Evolutionary conservation across 805 yeast genomes (phyloP).

Genomic region (Kregervanrija delftensis): DNA sequence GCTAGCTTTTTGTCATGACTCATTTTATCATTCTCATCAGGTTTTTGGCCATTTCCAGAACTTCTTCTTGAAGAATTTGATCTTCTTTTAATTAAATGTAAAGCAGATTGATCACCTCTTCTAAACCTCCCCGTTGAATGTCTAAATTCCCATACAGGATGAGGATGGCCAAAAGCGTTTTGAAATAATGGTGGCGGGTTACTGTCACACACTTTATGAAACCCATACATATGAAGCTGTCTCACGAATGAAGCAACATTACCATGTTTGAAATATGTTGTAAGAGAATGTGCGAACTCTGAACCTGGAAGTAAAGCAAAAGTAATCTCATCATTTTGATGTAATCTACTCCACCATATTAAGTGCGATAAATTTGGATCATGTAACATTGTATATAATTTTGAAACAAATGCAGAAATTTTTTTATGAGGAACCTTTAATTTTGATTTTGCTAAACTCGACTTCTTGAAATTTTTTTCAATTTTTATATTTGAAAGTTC

Average conservation of each 20-base stretch:
- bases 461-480: neutral
- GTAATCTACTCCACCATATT: constrained; percentile 57
- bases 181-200: constrained; percentile 6
- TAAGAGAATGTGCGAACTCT: constrained; percentile 53
- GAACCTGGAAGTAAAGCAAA: constrained; percentile 61
- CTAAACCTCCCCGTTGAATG: constrained; percentile 45
- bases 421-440: constrained; percentile 22
- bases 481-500: neutral
- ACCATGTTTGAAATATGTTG: constrained; percentile 86
- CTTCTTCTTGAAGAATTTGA: constrained; percentile 19
- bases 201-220: constrained; percentile 67
- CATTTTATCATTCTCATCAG: no score
- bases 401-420: constrained; percentile 58
- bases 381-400: constrained; percentile 54
- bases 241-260: constrained; percentile 90
- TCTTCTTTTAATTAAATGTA: constrained; percentile 42
- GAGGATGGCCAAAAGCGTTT: constrained; percentile 4
- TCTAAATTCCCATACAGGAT: constrained; percentile 49
- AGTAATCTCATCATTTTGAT: constrained; percentile 39
- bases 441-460: neutral
- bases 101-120: constrained; percentile 38
- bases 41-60: neutral
- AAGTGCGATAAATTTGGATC: constrained; percentile 46
- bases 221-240: constrained; percentile 94
- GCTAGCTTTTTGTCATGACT: no score